A percentile compares a stretch with the other conserved stretches of the same genome.
These are phyloP conservation scores for Thraustochytrium sp. DNA, from an alignment of 352 stramenopile genomes.

Conservation along the genomic window DNA sequence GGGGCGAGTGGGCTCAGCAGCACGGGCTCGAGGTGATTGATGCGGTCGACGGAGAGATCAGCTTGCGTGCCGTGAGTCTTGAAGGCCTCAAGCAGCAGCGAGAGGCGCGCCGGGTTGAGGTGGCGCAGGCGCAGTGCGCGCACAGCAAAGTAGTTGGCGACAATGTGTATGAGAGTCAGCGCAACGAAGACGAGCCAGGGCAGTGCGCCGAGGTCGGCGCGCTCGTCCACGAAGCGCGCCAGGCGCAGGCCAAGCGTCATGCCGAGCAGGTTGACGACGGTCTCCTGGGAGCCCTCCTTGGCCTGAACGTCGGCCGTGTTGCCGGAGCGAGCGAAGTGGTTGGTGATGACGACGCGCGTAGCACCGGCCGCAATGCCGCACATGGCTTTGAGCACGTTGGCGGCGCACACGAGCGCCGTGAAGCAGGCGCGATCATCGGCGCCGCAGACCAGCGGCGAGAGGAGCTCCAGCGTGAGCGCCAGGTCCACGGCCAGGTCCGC, in stretches of 20 bases:
- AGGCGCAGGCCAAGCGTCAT: slow-evolving; percentile 68
- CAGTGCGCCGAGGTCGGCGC: slow-evolving; percentile 50
- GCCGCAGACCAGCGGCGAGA: slow-evolving; percentile 49
- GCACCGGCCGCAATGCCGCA: slow-evolving; percentile 86
- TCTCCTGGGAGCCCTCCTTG: slow-evolving; percentile 93
- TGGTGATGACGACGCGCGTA: slow-evolving; percentile 82
- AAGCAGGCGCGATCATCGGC: slow-evolving; percentile 42
- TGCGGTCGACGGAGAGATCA: not conserved
- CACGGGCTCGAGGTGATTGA: not conserved
- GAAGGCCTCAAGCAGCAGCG: not conserved
- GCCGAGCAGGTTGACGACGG: slow-evolving; percentile 83
- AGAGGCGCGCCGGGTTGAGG: slow-evolving; percentile 61
- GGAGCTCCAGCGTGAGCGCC: slow-evolving; percentile 77
- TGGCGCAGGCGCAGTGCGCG: slow-evolving; percentile 74
- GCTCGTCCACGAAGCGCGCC: slow-evolving; percentile 53
- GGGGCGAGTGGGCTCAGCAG: not conserved
- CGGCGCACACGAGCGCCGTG: slow-evolving; percentile 57
- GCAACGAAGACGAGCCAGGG: slow-evolving; percentile 82
- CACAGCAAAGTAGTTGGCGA: slow-evolving; percentile 86
- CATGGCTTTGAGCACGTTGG: slow-evolving; percentile 85
- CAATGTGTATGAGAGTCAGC: slow-evolving; percentile 86
- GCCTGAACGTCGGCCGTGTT: slow-evolving; percentile 81
- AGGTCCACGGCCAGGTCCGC: slow-evolving; percentile 93
- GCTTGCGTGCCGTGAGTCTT: not conserved
- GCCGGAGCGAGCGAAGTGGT: slow-evolving; percentile 72